Evolutionary conservation across 768 basidiomycete genomes (phyloP).

Genomic region (Russula virescens): DNA sequence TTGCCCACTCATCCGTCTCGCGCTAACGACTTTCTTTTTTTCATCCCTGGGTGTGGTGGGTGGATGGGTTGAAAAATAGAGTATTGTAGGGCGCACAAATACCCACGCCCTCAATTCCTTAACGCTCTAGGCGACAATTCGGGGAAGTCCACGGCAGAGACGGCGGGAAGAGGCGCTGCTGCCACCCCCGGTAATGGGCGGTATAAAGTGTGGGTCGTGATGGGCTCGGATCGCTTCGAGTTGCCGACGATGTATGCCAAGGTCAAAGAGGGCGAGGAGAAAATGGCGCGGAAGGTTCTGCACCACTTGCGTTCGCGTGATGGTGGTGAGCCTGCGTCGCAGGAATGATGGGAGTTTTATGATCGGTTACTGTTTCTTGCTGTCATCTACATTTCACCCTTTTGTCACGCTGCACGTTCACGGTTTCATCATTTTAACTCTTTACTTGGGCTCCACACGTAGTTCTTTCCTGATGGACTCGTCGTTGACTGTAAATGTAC

Average conservation of each 20-base stretch:
- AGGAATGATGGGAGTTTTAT: background rate
- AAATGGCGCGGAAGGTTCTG: constrained; percentile 24
- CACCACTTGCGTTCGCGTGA: constrained; percentile 19
- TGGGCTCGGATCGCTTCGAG: constrained; percentile 25
- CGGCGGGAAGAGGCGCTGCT: too few relatives aligned
- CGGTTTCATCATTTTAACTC: too few relatives aligned
- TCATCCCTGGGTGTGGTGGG: too few relatives aligned
- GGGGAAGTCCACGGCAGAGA: too few relatives aligned
- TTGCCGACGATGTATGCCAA: constrained; percentile 16
- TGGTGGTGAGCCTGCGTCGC: background rate
- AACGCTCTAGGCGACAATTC: background rate
- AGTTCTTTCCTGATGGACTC: too few relatives aligned
- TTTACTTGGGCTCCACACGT: too few relatives aligned
- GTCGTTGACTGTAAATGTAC: too few relatives aligned
- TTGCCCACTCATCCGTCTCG: too few relatives aligned
- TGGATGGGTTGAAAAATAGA: background rate
- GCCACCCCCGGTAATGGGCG: background rate
- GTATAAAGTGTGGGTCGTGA: constrained; percentile 25
- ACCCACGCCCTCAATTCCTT: constrained; percentile 5
- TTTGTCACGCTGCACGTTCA: too few relatives aligned
- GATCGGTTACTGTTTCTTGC: too few relatives aligned
- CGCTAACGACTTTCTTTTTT: too few relatives aligned
- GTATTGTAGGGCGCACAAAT: constrained; percentile 1
- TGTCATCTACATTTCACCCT: too few relatives aligned
- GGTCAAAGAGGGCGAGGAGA: constrained; percentile 24